Base-by-base conservation (phyloP, 768 basidiomycete genomes). In the Podaxis pistillaris region DNA sequence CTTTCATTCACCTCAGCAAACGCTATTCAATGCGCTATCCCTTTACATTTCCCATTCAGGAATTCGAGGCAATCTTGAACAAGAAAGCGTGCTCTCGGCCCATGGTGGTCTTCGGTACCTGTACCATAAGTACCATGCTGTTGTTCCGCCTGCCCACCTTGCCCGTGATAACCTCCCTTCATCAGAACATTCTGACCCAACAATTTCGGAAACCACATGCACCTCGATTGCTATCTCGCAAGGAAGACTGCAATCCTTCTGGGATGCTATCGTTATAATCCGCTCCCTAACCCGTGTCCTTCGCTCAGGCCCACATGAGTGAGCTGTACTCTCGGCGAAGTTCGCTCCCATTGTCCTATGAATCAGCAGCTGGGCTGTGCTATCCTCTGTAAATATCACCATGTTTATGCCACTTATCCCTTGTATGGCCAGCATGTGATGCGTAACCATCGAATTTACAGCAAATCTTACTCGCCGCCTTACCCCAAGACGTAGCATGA, bases 41-140 rank as follows among this genome's bases (percentile, higher is more conserved):
- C 68, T 52, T 66, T 8, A 17, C 38, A 11, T 38, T 54, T 30
- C 61, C 67, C 3, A 54, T 65, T 37, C 55, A 58, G n/a, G 41
- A 68, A 22, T 65, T 69, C 56, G 49, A 57, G 5, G 50, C 58
- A 9, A 64, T 69, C 30, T 64, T 64, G 33, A 65, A 69, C 19
- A 64, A 50, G 56, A 24, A 60, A 7, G 50, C 67, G 28, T 63
- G 67, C 15, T 58, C 55, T 46, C 61, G 65, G 1, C 63, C 65
- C 26, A 65, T 64, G 19, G 37, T 38, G 8, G 62, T 67, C 17
- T 68, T 68, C 19, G 5, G 5, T 12, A n/a, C 33, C 3, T n/a
- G 30, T 9, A 33, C 83, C 60, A 69, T 79, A 54, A 84, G 81
- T 4, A 83, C 78, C 5, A 67, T 79, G 40, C 76, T 77, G 22